Percentiles rank a stretch among this genome's conserved stretches.
These are phyloP conservation scores for Backusella westeae DNA, from an alignment of 192 early-diverging fungal genomes.

Conservation along the genomic window DNA sequence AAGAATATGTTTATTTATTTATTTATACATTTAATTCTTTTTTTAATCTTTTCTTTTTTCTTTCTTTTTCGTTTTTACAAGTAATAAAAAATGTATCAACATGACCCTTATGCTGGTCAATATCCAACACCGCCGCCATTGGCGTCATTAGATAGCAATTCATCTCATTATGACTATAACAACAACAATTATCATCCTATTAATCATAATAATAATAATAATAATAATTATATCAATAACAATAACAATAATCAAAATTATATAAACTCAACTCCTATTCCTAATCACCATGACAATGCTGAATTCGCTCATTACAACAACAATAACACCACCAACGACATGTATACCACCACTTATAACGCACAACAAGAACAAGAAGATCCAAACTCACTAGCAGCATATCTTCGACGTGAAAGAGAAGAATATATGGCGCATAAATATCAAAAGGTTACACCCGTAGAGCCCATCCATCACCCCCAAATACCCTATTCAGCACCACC, in stretches of 20 bases:
- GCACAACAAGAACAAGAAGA: not conserved
- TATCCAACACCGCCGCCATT: constrained; percentile 25
- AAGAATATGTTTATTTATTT: not conserved
- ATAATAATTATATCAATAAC: not conserved
- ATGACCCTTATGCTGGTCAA: constrained; percentile 33
- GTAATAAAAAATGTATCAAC: not conserved
- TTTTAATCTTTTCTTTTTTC: not conserved
- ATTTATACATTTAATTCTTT: not conserved
- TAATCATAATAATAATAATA: not conserved
- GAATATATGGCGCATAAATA: not conserved
- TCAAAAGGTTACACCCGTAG: not conserved
- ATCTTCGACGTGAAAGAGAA: not conserved
- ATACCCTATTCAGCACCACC: not conserved
- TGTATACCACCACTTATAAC: not conserved
- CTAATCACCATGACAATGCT: constrained; percentile 5
- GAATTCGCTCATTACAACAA: not conserved
- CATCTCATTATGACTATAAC: not conserved
- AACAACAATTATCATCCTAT: not conserved
- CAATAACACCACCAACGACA: not conserved
- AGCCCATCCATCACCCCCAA: not conserved
- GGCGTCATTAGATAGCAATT: not conserved
- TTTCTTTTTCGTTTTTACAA: not conserved
- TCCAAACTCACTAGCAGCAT: not conserved
- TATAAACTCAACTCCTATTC: constrained; percentile 4
- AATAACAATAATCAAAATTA: not conserved